phyloP scores from a whole-genome alignment of 140 eudicot genomes.

The Oenanthe javanica region DNA sequence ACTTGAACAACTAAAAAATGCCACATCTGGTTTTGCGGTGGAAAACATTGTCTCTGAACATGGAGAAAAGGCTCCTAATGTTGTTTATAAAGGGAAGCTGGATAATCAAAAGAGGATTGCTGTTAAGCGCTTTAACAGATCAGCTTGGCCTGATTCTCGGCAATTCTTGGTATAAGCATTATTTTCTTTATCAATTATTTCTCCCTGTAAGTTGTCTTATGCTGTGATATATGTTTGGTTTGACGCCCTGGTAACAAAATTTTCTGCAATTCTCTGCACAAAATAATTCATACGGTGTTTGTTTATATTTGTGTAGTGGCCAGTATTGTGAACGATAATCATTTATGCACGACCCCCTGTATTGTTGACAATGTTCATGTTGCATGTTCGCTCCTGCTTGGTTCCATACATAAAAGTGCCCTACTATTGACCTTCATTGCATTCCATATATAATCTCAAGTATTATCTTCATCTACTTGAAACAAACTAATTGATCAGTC shows the following conservation, averaged over 20 bases:
- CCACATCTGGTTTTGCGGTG: slow-evolving; percentile 79
- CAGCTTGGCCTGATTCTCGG: slow-evolving; percentile 92
- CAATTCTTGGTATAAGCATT: slow-evolving; percentile 53
- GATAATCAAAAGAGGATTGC: slow-evolving; percentile 69
- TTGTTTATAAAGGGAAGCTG: slow-evolving; percentile 78
- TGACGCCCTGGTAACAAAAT: slow-evolving; percentile 1
- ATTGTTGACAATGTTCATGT: not conserved
- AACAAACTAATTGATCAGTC: not conserved
- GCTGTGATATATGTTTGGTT: not conserved
- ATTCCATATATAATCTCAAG: not conserved
- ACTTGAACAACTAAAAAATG: slow-evolving; percentile 62
- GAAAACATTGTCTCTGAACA: slow-evolving; percentile 91
- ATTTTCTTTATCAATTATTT: not conserved
- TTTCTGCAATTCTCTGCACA: slow-evolving; percentile 15
- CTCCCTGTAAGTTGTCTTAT: not conserved
- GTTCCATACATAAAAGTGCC: not conserved
- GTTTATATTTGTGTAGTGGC: not conserved
- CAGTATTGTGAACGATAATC: not conserved
- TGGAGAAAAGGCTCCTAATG: slow-evolving; percentile 94
- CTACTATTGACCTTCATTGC: not conserved
- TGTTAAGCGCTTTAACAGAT: slow-evolving; percentile 71
- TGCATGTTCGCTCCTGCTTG: not conserved
- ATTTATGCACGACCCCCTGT: not conserved
- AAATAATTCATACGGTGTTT: slow-evolving; percentile 35
- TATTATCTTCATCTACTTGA: not conserved